Percentiles rank a stretch among this genome's conserved stretches.
Evolutionary conservation across 345 rosid species (phyloP).

Genomic region (Microthlaspi erraticum): DNA sequence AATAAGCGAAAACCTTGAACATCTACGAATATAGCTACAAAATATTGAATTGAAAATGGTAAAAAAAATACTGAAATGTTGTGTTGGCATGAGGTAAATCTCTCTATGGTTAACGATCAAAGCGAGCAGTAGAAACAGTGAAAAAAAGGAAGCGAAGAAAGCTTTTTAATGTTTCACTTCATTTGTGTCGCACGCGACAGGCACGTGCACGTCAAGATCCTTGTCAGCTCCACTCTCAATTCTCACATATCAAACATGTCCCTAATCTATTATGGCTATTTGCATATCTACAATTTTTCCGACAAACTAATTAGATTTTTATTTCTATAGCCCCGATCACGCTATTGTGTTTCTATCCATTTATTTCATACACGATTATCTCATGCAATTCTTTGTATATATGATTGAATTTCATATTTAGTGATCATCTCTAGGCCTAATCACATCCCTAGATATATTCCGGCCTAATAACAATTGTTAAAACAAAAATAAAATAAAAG

Average conservation of each 20-base stretch:
- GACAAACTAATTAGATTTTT: conserved; percentile 7
- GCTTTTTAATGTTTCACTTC: neutral
- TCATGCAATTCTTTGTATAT: conserved; percentile 12
- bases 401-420: conserved; percentile 2
- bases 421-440: conserved; percentile 17
- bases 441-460: neutral
- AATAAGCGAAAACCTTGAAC: neutral
- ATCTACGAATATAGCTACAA: neutral
- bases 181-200: conserved; percentile 28
- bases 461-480: conserved; percentile 3
- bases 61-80: neutral
- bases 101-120: neutral
- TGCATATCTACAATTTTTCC: neutral
- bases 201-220: conserved; percentile 48
- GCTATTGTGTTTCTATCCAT: conserved; percentile 38
- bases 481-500: too few species aligned
- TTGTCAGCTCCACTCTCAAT: conserved; percentile 41
- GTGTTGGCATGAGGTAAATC: neutral
- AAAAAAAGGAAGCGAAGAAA: neutral
- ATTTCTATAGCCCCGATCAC: conserved; percentile 29
- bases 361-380: conserved; percentile 16
- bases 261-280: conserved; percentile 33
- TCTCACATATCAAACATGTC: conserved; percentile 40
- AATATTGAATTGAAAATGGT: neutral
- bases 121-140: conserved; percentile 4